Percentiles rank a stretch among this genome's conserved stretches.
Evolutionary conservation across 805 yeast species (phyloP).

Genomic region (Candida anglica): DNA sequence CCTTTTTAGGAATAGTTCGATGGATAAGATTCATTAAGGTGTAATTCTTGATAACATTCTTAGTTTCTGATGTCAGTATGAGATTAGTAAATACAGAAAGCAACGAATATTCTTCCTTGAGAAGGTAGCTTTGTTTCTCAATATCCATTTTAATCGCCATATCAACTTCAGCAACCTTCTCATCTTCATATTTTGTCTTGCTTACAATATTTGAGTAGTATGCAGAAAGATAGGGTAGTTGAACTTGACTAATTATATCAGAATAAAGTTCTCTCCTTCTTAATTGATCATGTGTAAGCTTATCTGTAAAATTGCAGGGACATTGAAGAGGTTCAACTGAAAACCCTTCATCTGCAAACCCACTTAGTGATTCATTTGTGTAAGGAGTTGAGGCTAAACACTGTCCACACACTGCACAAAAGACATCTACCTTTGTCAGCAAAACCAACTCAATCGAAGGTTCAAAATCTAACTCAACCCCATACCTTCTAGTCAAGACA

Average conservation of each 20-base stretch:
- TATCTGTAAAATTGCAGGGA: background rate
- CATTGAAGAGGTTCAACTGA: background rate
- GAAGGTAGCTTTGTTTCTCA: background rate
- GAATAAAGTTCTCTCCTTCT: constrained; percentile 5
- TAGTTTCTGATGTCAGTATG: too few relatives aligned
- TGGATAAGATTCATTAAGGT: constrained; percentile 8
- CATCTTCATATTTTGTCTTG: background rate
- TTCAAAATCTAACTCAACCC: background rate
- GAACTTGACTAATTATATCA: background rate
- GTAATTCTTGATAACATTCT: constrained; percentile 6
- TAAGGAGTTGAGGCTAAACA: constrained; percentile 6
- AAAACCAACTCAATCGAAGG: background rate
- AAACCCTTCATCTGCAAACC: constrained; percentile 8
- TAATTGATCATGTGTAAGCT: constrained; percentile 3
- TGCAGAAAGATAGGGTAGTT: background rate
- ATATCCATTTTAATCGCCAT: background rate
- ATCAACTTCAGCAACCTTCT: background rate
- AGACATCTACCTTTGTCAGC: background rate
- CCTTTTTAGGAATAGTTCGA: constrained; percentile 2
- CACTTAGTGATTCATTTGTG: constrained; percentile 1
- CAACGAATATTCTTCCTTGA: background rate
- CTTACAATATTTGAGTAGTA: background rate
- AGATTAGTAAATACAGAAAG: background rate
- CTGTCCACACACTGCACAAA: constrained; percentile 11
- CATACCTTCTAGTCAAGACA: background rate